Evolutionary conservation across 2,329 filamentous ascomycete species (phyloP).

Genomic region (Diaporthe batatas): DNA sequence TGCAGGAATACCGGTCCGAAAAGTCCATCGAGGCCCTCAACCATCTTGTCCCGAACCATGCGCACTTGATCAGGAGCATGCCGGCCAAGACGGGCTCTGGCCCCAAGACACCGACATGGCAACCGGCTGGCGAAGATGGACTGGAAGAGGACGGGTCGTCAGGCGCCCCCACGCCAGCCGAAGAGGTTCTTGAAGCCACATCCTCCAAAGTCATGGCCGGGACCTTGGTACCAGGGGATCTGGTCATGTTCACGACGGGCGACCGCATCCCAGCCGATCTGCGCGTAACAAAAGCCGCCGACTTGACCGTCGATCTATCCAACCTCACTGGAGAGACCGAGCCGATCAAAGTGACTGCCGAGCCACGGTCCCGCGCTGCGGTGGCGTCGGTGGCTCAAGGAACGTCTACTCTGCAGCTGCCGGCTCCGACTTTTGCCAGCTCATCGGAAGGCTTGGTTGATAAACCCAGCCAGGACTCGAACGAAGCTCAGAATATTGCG

Average conservation of each 20-base stretch:
- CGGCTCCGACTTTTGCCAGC: constrained; percentile 50
- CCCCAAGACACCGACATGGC: constrained; percentile 61
- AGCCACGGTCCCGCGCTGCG: constrained; percentile 60
- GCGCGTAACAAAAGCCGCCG: constrained; percentile 89
- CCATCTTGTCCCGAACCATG: constrained; percentile 93
- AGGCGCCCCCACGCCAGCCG: constrained; percentile 71
- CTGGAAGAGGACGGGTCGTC: constrained; percentile 58
- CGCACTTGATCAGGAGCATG: constrained; percentile 84
- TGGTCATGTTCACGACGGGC: constrained; percentile 94
- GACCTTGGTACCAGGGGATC: constrained; percentile 90
- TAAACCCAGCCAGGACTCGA: constrained; percentile 70
- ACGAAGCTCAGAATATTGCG: constrained; percentile 89
- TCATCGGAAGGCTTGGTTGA: constrained; percentile 54
- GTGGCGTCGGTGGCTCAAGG: constrained; percentile 46
- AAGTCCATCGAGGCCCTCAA: constrained; percentile 96
- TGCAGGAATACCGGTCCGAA: constrained; percentile 97
- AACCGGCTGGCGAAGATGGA: constrained; percentile 51
- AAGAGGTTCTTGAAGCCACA: constrained; percentile 75
- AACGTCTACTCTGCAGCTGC: constrained; percentile 50
- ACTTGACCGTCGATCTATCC: constrained; percentile 94
- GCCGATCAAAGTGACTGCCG: constrained; percentile 82
- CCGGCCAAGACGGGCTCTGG: constrained; percentile 52
- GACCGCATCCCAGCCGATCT: constrained; percentile 97
- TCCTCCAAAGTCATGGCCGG: constrained; percentile 89
- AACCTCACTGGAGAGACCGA: constrained; percentile 98